These are phyloP conservation scores for Dothistroma septosporum DNA, from an alignment of 2,329 filamentous ascomycete species.

Conservation along the genomic window DNA sequence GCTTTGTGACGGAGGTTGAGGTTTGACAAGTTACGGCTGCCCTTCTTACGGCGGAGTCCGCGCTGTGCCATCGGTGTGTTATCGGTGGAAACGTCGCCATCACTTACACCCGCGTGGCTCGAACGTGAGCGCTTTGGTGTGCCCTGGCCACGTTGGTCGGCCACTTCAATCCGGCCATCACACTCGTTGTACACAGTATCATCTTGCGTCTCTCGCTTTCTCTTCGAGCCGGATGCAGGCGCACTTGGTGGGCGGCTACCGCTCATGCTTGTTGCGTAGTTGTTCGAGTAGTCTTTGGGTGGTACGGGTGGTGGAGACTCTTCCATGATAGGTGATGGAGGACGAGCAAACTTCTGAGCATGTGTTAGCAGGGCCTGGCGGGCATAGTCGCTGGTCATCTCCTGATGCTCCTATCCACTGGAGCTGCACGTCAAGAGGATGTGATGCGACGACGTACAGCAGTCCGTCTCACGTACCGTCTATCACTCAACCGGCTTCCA, in stretches of 20 bases:
- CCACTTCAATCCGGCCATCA: conserved; percentile 19
- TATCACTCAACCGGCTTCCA: not conserved
- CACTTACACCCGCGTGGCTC: conserved; percentile 4
- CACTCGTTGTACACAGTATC: conserved; percentile 18
- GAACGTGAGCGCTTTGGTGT: conserved; percentile 31
- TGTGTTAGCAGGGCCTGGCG: conserved; percentile 8
- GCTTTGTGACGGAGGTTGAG: conserved; percentile 35
- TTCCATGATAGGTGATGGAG: conserved; percentile 14
- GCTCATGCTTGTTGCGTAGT: conserved; percentile 22
- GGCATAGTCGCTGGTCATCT: conserved; percentile 6
- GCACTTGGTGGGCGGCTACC: conserved; percentile 15
- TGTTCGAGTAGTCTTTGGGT: conserved; percentile 29
- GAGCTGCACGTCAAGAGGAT: not conserved
- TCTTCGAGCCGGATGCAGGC: conserved; percentile 29
- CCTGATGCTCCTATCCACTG: not conserved
- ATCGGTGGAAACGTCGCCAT: conserved; percentile 23
- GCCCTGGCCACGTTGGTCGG: conserved; percentile 23
- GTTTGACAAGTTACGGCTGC: conserved; percentile 32
- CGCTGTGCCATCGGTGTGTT: conserved; percentile 26
- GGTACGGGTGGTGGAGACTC: conserved; percentile 28
- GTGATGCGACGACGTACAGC: not conserved
- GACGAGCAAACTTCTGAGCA: conserved; percentile 2
- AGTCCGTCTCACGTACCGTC: conserved; percentile 2
- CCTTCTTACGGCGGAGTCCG: conserved; percentile 34
- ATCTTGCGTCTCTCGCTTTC: conserved; percentile 28